Evolutionary conservation across 129 eudicot species (phyloP), one percentile per base, ranked within the genome.

Genomic region (Chrysanthemum seticuspe): DNA sequence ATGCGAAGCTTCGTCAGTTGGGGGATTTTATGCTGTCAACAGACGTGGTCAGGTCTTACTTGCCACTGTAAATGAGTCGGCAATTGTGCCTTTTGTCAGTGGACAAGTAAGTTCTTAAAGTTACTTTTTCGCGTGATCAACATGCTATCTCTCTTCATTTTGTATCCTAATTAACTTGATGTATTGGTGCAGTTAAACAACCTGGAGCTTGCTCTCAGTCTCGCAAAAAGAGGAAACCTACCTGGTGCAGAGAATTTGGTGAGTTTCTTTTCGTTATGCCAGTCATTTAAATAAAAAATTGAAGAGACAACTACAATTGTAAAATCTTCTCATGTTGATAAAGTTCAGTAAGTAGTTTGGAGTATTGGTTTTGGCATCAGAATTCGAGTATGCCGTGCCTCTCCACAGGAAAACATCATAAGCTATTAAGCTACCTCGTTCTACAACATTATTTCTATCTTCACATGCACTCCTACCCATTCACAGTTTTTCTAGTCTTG

Each of bases 171-270:
- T 11, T 48, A 58, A 53, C 34, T 29, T 48, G 47, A 27, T 53
- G 19, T 72, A 74, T 72, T 5, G 21, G 44, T 70, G 65, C 96
- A 94, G 98, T 73, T 94, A 68, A 94, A 90, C 77, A 94, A 94
- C 78, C 85, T 88, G 83, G 98, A 94, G 81, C 98, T 94, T 86
- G 98, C 98, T 75, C 97, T 90, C 65, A 94, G 83, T 88, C 98
- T 94, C 70, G 98, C 98, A 5, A 94, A 90, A 83, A 82, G 98
- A 74, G 98, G 98, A 81, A 94, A 94, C 71, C 87, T 94, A 54
- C 98, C 98, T 47, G 98, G 98, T 79, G 98, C 98, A 12, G 98
- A 94, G 76, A 90, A 94, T 80, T 54, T 94, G 98, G 98, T 89
- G 82, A 75, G 3, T 4, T 57, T 2, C 64, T 25, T 27, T 13